phyloP scores from a whole-genome alignment of 2,329 filamentous ascomycete genomes.

The Domatiomyces globalis region DNA sequence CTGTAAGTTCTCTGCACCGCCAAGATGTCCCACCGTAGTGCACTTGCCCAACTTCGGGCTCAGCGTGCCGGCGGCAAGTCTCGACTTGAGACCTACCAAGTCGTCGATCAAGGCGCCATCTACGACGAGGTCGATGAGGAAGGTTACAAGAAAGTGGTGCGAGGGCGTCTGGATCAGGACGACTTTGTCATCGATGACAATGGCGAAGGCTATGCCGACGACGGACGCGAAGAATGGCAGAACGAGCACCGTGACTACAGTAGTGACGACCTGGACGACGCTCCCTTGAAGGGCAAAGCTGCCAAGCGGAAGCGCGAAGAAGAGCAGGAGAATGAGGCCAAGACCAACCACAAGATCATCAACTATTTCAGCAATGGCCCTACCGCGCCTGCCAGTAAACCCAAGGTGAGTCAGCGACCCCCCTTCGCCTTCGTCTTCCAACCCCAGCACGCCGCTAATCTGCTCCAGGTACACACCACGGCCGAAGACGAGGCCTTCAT shows the following conservation, averaged over 20 bases:
- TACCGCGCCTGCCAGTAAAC: slow-evolving; percentile 52
- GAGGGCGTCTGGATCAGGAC: slow-evolving; percentile 75
- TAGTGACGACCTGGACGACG: slow-evolving; percentile 62
- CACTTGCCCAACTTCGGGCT: slow-evolving; percentile 61
- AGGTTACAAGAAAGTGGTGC: slow-evolving; percentile 90
- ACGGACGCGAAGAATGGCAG: slow-evolving; percentile 90
- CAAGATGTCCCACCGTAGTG: slow-evolving; percentile 17
- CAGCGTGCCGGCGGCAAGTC: slow-evolving; percentile 84
- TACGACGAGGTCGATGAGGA: slow-evolving; percentile 97
- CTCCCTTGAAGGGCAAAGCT: slow-evolving; percentile 43
- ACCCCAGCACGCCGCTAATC: background rate
- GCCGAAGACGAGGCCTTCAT: slow-evolving; percentile 85
- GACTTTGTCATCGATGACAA: slow-evolving; percentile 99
- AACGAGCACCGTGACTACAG: slow-evolving; percentile 50
- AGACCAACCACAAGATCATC: slow-evolving; percentile 79
- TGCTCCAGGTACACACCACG: slow-evolving; percentile 40
- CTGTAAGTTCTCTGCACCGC: background rate
- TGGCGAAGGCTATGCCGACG: slow-evolving; percentile 90
- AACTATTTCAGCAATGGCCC: slow-evolving; percentile 83
- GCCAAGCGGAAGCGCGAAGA: slow-evolving; percentile 79
- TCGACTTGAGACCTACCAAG: slow-evolving; percentile 70
- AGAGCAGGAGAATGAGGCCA: slow-evolving; percentile 69
- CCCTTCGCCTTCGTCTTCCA: background rate
- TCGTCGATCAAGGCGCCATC: slow-evolving; percentile 67
- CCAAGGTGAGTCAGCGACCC: slow-evolving; percentile 52